Conservation (phyloP, 140 eudicot genomes). For the Erigeron philadelphicus region DNA sequence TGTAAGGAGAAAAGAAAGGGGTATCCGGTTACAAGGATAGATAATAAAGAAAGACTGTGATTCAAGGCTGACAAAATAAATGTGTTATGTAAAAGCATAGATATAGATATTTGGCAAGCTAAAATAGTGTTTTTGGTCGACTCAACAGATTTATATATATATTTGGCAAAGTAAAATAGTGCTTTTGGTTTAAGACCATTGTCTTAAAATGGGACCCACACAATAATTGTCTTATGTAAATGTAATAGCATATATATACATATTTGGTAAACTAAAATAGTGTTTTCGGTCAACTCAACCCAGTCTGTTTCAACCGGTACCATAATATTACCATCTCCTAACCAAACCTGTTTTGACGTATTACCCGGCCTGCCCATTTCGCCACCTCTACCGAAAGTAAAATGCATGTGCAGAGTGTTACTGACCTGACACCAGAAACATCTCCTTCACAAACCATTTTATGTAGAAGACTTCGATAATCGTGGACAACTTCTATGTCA, state of each 20-base stretch:
- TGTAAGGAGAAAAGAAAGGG: no score
- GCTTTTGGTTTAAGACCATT: no score
- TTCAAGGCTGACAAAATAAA: no score
- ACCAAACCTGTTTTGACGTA: not conserved
- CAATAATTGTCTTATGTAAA: no score
- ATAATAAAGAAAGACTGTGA: no score
- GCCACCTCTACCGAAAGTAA: not conserved
- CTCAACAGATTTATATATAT: no score
- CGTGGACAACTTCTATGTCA: conserved; percentile 43
- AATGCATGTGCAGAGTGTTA: conserved; percentile 10
- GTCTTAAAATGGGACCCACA: no score
- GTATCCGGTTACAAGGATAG: no score
- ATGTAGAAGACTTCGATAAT: conserved; percentile 64
- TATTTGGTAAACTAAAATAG: not conserved
- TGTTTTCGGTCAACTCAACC: not conserved
- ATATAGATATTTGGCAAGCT: no score
- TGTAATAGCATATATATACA: not conserved
- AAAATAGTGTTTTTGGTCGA: no score
- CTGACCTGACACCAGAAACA: conserved; percentile 75
- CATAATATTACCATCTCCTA: not conserved
- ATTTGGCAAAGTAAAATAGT: no score
- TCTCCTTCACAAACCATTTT: conserved; percentile 85
- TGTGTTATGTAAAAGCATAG: no score
- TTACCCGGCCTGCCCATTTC: not conserved
- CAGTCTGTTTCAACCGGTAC: not conserved